Percentiles rank a stretch among this genome's conserved stretches.
Evolutionary conservation across 306 rosid species (phyloP).

Genomic region (Abrus precatorius): DNA sequence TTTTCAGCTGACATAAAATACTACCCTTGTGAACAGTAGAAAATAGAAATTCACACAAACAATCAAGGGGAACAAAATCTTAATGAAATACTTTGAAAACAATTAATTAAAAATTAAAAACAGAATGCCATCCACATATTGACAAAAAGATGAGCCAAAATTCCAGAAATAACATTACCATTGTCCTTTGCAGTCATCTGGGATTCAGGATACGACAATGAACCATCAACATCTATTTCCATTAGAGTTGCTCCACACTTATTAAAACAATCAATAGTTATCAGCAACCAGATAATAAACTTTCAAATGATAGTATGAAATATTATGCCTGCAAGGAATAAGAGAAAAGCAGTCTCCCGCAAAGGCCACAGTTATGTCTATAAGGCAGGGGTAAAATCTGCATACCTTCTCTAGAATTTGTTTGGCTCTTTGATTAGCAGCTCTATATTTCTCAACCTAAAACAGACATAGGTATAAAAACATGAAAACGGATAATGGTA

Average conservation of each 20-base stretch:
- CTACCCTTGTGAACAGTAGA: slow-evolving; percentile 42
- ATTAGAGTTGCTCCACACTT: slow-evolving; percentile 82
- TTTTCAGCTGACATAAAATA: slow-evolving; percentile 72
- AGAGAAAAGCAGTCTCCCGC: not conserved
- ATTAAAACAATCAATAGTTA: slow-evolving; percentile 3
- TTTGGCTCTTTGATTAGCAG: slow-evolving; percentile 74
- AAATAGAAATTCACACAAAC: slow-evolving; percentile 43
- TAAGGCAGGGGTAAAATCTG: not conserved
- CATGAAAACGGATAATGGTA: not conserved
- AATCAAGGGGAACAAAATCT: slow-evolving; percentile 17
- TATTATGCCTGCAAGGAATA: slow-evolving; percentile 16
- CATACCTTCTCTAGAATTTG: slow-evolving; percentile 81
- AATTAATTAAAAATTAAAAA: slow-evolving; percentile 13
- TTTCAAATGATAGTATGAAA: slow-evolving; percentile 28
- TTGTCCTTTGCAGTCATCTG: slow-evolving; percentile 62
- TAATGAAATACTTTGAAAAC: slow-evolving; percentile 33
- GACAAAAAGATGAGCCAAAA: not conserved
- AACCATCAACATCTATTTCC: slow-evolving; percentile 83
- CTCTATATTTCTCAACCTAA: slow-evolving; percentile 74
- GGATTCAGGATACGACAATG: slow-evolving; percentile 77
- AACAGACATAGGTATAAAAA: slow-evolving; percentile 28
- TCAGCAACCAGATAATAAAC: slow-evolving; percentile 42
- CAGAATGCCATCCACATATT: not conserved
- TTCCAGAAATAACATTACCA: slow-evolving; percentile 59
- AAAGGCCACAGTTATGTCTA: not conserved